Conservation (phyloP, 768 basidiomycete genomes). For the Suillus sp. region DNA sequence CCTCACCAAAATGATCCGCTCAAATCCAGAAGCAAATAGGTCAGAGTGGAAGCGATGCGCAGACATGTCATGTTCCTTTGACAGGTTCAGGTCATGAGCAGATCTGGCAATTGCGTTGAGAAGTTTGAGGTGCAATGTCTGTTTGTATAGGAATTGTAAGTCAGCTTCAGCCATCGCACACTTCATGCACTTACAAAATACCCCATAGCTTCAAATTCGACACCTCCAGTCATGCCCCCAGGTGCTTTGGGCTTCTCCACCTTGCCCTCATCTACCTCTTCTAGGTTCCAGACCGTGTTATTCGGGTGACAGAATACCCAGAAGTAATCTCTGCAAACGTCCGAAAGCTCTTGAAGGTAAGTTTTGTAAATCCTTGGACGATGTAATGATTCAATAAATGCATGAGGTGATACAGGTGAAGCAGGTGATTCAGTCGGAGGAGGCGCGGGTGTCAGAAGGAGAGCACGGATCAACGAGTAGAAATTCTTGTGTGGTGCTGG, state of each 20-base stretch:
- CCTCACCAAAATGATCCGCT: constrained; percentile 84
- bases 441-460: constrained; percentile 74
- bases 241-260: constrained; percentile 93
- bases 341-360: constrained; percentile 82
- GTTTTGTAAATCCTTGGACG: constrained; percentile 75
- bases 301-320: constrained; percentile 98
- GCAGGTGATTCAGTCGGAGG: constrained; percentile 64
- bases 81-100: constrained; percentile 64
- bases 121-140: constrained; percentile 89
- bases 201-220: constrained; percentile 96
- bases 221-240: constrained; percentile 97
- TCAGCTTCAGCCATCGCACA: background rate
- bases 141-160: constrained; percentile 15
- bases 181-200: constrained; percentile 73
- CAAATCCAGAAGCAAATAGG: constrained; percentile 88
- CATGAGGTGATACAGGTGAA: constrained; percentile 68
- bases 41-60: constrained; percentile 84
- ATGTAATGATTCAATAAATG: constrained; percentile 76
- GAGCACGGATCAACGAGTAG: constrained; percentile 72
- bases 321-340: constrained; percentile 91
- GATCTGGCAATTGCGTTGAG: constrained; percentile 77
- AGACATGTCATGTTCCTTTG: constrained; percentile 70
- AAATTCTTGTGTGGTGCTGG: constrained; percentile 73
- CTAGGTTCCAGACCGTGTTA: constrained; percentile 87
- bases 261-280: constrained; percentile 78